These are phyloP conservation scores for Dipodascopsis tothii DNA, from an alignment of 805 yeast genomes.

Conservation along the genomic window DNA sequence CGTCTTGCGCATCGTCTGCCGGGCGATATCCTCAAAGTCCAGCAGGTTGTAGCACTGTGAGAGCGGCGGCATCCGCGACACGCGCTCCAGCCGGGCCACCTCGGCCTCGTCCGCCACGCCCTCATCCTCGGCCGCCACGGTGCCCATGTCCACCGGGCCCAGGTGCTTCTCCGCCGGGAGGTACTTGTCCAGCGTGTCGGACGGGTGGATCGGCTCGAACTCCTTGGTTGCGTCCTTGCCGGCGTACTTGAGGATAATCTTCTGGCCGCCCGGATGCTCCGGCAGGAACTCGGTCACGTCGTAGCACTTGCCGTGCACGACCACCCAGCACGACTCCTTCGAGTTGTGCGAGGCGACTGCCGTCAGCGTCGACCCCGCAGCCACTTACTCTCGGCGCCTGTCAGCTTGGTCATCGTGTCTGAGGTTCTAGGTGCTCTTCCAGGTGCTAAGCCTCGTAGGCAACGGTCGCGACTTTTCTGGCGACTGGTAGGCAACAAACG, in stretches of 20 bases:
- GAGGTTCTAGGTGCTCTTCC: too few relatives aligned
- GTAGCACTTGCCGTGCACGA: conserved; percentile 69
- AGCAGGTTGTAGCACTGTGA: conserved; percentile 64
- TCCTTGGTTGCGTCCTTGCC: conserved; percentile 77
- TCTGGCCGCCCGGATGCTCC: conserved; percentile 57
- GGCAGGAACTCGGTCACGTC: conserved; percentile 59
- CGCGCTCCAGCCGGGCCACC: conserved; percentile 36
- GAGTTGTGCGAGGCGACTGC: conserved; percentile 49
- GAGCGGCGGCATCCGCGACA: conserved; percentile 58
- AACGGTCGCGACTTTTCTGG: too few relatives aligned
- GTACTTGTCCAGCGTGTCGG: conserved; percentile 67
- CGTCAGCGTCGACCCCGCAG: too few relatives aligned
- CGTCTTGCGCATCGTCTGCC: conserved; percentile 61
- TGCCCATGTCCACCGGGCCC: conserved; percentile 38
- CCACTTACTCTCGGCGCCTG: too few relatives aligned
- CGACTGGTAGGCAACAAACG: too few relatives aligned
- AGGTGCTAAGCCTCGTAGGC: too few relatives aligned
- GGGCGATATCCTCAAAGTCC: conserved; percentile 84
- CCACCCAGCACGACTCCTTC: conserved; percentile 72
- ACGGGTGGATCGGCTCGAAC: conserved; percentile 84
- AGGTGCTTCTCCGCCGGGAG: conserved; percentile 53
- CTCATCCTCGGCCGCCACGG: conserved; percentile 27
- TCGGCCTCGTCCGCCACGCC: conserved; percentile 36
- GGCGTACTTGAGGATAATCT: conserved; percentile 47
- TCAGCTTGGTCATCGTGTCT: too few relatives aligned